Percentiles rank a stretch among this genome's conserved stretches.
These are phyloP conservation scores for Polytrichum commune DNA, from an alignment of 225 moss, liverwort and hornwort genomes.

Conservation along the genomic window DNA sequence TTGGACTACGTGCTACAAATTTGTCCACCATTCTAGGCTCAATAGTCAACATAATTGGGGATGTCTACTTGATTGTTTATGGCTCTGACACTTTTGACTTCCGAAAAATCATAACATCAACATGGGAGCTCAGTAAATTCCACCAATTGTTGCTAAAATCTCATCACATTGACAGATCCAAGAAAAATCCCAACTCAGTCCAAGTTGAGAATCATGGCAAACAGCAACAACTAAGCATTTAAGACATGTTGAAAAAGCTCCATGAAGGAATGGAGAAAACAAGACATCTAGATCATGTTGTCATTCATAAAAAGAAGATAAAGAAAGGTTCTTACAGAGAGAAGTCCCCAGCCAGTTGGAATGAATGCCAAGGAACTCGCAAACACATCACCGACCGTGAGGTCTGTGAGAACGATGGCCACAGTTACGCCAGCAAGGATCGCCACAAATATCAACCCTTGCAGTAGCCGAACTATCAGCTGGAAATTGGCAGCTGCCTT, in stretches of 20 bases:
- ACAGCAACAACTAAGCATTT: not conserved
- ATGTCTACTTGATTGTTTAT: too few relatives aligned
- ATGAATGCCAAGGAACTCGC: slow-evolving; percentile 53
- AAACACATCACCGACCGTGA: slow-evolving; percentile 58
- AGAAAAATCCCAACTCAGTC: not conserved
- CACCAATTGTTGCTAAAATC: too few relatives aligned
- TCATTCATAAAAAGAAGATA: not conserved
- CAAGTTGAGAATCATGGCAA: not conserved
- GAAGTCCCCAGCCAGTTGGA: slow-evolving; percentile 68
- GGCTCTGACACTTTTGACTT: too few relatives aligned
- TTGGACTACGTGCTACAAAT: too few relatives aligned
- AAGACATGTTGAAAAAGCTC: not conserved
- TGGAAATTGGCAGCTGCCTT: slow-evolving; percentile 65
- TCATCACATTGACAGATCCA: too few relatives aligned
- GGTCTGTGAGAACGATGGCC: slow-evolving; percentile 43
- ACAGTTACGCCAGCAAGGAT: slow-evolving; percentile 51
- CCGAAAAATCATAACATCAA: too few relatives aligned
- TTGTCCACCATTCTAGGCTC: too few relatives aligned
- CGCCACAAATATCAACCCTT: slow-evolving; percentile 53
- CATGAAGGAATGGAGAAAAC: not conserved
- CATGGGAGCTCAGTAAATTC: too few relatives aligned
- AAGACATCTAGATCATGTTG: not conserved
- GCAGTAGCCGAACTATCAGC: slow-evolving; percentile 48
- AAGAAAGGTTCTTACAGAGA: slow-evolving; percentile 37
- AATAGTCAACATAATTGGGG: too few relatives aligned